Percentiles rank a stretch among this genome's conserved stretches.
phyloP scores from a whole-genome alignment of 2,329 filamentous ascomycete genomes.

The Chaetoscypha palmicola region DNA sequence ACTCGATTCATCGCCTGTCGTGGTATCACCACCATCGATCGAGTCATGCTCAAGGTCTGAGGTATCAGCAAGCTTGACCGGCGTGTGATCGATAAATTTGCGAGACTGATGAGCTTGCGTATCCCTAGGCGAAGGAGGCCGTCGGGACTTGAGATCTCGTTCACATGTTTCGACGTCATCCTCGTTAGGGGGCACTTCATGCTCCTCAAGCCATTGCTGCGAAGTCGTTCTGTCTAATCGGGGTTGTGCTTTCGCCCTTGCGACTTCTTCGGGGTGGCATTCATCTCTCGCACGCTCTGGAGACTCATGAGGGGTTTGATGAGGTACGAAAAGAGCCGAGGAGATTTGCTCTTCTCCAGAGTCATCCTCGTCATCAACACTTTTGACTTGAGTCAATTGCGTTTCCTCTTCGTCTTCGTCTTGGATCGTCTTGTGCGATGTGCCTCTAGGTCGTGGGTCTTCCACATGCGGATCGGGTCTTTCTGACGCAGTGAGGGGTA shows the following conservation, averaged over 20 bases:
- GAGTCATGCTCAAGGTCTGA: conserved; percentile 15
- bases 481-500: conserved; percentile 26
- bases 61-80: neutral
- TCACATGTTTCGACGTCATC: conserved; percentile 20
- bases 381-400: conserved; percentile 16
- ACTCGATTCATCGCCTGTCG: conserved; percentile 22
- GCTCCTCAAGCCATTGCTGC: conserved; percentile 30
- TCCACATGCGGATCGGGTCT: conserved; percentile 5
- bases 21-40: conserved; percentile 19
- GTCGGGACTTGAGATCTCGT: conserved; percentile 14
- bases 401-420: conserved; percentile 3
- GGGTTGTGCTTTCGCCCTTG: conserved; percentile 10
- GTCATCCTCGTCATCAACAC: conserved; percentile 42
- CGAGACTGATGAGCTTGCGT: neutral
- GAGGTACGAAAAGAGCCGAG: conserved; percentile 76
- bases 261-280: conserved; percentile 8
- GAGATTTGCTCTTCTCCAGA: conserved; percentile 81
- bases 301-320: conserved; percentile 48
- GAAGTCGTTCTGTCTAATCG: conserved; percentile 25
- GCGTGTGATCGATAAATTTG: neutral
- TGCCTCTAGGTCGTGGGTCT: conserved; percentile 1
- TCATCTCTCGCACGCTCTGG: conserved; percentile 29
- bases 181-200: conserved; percentile 33
- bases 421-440: too few species aligned
- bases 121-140: conserved; percentile 10